Base-by-base conservation (phyloP, 225 moss, liverwort and hornwort species). In the Pseudoscleropodium purum region DNA sequence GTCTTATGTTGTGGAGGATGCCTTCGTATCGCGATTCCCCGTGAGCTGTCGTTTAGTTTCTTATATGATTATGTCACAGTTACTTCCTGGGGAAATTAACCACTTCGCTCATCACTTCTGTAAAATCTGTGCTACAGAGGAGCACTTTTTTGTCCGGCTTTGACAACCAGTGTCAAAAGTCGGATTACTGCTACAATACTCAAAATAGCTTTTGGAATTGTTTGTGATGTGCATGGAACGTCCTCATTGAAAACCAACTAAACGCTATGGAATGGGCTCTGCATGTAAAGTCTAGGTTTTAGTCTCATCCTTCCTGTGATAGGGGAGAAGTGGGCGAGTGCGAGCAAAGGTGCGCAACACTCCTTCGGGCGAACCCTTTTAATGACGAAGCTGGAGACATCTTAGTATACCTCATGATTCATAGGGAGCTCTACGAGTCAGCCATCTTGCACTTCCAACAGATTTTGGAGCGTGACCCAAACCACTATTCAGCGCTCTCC, bases 371-470 rank as follows among this genome's bases (percentile, higher is more conserved):
- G 45, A 93, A 96, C 45, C 97, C 97, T 66, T 95, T 95, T 82
- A 89, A 96, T 88, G 91, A 91, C 15, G 96, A 96, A 90, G 98
- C 96, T 66, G 93, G 94, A 33, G 91, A 96, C 51, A 94, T 95
- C 65, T 91, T 98, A 74, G 97, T 96, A 66, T 80, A 94, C 88
- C 92, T 96, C 79, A 96, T 97, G 96, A 91, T 98, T 89, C 92
- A 93, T 52, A 94, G 91, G 91, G 96, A 96, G 88, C 92, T 94
- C 54, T 97, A 95, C 47, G 97, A 98, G 45, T 91, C 95, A 60
- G 97, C 97, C 41, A 96, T 97, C 65, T 75, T 95, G 85, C 98
- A 98, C 87, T 97, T 95, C 86, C 94, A 97, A 81, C 94, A 97
- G 80, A 95, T 95, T 90, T 92, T 98, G 84, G 96, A 97, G 72